Evolutionary conservation across 129 eudicot genomes (phyloP), one percentile per base, ranked within the genome.

Genomic region (Lonicera japonica): DNA sequence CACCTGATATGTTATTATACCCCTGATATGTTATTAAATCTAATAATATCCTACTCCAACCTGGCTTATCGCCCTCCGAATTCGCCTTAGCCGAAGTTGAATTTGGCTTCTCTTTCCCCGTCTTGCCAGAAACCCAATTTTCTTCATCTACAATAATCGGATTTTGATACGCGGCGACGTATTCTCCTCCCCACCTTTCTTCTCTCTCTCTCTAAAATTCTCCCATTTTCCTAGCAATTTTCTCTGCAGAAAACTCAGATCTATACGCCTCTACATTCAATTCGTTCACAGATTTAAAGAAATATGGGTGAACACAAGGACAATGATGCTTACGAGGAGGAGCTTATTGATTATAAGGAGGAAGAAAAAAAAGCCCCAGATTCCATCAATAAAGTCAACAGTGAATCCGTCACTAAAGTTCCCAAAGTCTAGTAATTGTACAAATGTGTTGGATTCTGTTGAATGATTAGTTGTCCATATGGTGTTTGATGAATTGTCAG

Each of bases 331-430:
- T 91, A 91, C 69, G 97, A 87, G 69, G 97, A 91, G 56, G 97
- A 91, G 86, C 97, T 91, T 60, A 86, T 91, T 47, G 97, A 91
- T 65, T 91, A 91, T 75, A 95, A 91, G 73, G 97, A 91, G 60
- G 97, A 91, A 61, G 97, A 90, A 53, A 94, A 91, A 65, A 91
- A 91, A 59, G 95, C 89, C 50, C 86, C 85, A 25, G 97, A 90
- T 51, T 74, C 94, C 22, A 79, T 78, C 20, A 66, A 53, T 53
- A 90, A 86, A 76, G 81, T 74, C 77, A 80, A 86, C 84, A 94
- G 95, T 81, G 97, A 90, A 71, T 71, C 97, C 63, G 94, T 67
- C n/a, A n/a, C n/a, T n/a, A n/a, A n/a, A n/a, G n/a, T n/a, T n/a
- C n/a, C n/a, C n/a, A n/a, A n/a, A n/a, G n/a, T n/a, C n/a, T n/a